Percentiles rank a stretch among this genome's conserved stretches.
Conservation (phyloP, 2,329 filamentous ascomycete species). For the Verticillium nonalfalfae region DNA sequence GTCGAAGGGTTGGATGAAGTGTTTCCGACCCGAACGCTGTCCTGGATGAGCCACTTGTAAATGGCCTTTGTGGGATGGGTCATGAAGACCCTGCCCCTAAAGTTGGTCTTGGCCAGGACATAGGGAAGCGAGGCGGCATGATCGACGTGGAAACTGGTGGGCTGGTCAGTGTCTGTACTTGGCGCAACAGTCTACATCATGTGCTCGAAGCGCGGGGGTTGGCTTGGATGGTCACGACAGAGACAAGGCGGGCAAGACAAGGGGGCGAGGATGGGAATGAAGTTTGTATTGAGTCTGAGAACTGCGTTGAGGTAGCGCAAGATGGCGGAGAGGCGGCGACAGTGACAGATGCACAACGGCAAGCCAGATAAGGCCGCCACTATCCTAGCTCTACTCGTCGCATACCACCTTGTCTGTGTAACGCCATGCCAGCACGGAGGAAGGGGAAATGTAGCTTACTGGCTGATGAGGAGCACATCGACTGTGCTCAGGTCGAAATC, state of each 20-base stretch:
- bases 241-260: conserved; percentile 10
- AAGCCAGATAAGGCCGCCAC: not conserved
- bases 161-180: not conserved
- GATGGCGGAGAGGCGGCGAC: not conserved
- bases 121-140: conserved; percentile 98
- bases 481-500: conserved; percentile 97
- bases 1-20: conserved; percentile 57
- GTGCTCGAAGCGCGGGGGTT: not conserved
- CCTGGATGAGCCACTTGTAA: conserved; percentile 99
- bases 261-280: conserved; percentile 7
- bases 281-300: conserved; percentile 14
- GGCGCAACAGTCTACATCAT: conserved; percentile 1
- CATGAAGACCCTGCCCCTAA: conserved; percentile 96
- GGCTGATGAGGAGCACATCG: conserved; percentile 94
- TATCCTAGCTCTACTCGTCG: conserved; percentile 1
- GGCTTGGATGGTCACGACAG: conserved; percentile 4
- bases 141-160: conserved; percentile 85
- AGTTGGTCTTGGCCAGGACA: conserved; percentile 96
- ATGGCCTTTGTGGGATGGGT: conserved; percentile 99
- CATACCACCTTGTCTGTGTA: conserved; percentile 16
- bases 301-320: conserved; percentile 8
- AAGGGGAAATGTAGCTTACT: conserved; percentile 61
- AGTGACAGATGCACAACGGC: not conserved
- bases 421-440: not conserved
- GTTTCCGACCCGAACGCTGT: conserved; percentile 85